Conservation (phyloP, 768 basidiomycete species). For the Collybiopsis luxurians region DNA sequence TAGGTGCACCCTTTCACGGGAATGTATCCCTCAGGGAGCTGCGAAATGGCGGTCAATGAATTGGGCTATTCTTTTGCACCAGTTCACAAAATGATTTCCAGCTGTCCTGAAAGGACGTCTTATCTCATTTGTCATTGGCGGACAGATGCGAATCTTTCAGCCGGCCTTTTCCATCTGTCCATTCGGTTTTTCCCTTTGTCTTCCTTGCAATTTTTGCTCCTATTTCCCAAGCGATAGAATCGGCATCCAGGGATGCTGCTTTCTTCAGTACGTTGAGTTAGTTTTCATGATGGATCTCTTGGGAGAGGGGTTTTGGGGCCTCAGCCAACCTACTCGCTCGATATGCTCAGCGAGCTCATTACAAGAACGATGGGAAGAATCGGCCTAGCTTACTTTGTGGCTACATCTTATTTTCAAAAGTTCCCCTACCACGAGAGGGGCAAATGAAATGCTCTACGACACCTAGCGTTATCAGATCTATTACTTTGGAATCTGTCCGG, state of each 20-base stretch:
- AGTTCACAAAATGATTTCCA: background rate
- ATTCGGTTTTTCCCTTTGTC: no score
- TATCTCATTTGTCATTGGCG: no score
- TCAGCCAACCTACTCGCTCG: background rate
- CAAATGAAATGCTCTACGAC: background rate
- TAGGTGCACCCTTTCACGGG: no score
- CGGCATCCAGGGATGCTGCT: background rate
- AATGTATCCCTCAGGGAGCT: no score
- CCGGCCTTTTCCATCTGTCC: background rate
- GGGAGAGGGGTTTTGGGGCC: background rate
- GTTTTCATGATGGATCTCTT: background rate
- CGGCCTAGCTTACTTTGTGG: background rate
- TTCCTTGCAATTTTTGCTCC: background rate
- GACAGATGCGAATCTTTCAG: no score
- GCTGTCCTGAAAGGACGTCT: no score
- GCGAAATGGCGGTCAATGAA: background rate
- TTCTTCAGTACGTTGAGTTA: background rate
- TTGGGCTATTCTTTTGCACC: background rate
- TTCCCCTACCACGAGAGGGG: background rate
- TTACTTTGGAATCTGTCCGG: background rate
- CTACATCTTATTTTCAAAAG: background rate
- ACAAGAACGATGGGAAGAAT: background rate
- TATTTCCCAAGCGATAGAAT: conserved; percentile 2
- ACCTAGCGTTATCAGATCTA: background rate
- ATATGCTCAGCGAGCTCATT: background rate